A percentile compares a stretch with the other conserved stretches of the same genome.
Conservation (phyloP, 2,329 filamentous ascomycete genomes). For the Aureobasidium sp. region DNA sequence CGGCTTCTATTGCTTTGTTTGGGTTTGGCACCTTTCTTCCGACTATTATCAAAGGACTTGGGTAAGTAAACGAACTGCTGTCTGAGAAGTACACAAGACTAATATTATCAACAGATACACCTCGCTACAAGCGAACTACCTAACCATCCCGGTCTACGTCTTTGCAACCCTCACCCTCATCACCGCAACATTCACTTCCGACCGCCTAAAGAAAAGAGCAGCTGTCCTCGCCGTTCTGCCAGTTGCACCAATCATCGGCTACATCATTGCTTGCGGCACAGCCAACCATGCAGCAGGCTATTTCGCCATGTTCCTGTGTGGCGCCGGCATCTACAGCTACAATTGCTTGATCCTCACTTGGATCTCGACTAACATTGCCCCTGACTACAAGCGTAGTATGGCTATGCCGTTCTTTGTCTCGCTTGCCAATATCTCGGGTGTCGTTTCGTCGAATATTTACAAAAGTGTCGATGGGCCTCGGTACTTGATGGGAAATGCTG, state of each 20-base stretch:
- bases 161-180: conserved; percentile 15
- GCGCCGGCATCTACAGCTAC: conserved; percentile 20
- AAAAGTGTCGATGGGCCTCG: conserved; percentile 18
- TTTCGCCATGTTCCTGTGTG: conserved; percentile 22
- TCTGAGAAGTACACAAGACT: not conserved
- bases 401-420: conserved; percentile 23
- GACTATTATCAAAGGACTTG: conserved; percentile 28
- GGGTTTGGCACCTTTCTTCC: conserved; percentile 28
- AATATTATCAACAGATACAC: conserved; percentile 11
- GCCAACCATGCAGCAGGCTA: conserved; percentile 16
- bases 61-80: conserved; percentile 13
- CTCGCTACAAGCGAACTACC: conserved; percentile 23
- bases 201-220: conserved; percentile 20
- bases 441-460: conserved; percentile 26
- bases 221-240: conserved; percentile 22
- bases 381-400: conserved; percentile 25
- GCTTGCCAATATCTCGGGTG: conserved; percentile 23
- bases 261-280: conserved; percentile 25
- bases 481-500: conserved; percentile 22
- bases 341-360: conserved; percentile 21
- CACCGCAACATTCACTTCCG: conserved; percentile 6
- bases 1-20: conserved; percentile 25
- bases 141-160: conserved; percentile 30
- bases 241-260: conserved; percentile 24
- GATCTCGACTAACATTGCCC: conserved; percentile 25